Conservation (phyloP, 306 rosid genomes). For the peach (Prunus persica) region Prunus_persica_NCBIv2 NC_034014.1:28268501-28269000, state of each 20-base stretch:
- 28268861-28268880: conserved; percentile 38
- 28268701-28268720: conserved; percentile 58
- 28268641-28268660: conserved; percentile 65
- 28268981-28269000: neutral
- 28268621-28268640: conserved; percentile 83
- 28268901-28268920: conserved; percentile 77
- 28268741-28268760: conserved; percentile 64
- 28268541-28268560: conserved; percentile 66
- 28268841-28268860: conserved; percentile 43
- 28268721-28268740: conserved; percentile 76
- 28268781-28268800: conserved; percentile 40
- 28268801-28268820: conserved; percentile 72
- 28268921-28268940: conserved; percentile 64
- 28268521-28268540: conserved; percentile 63
- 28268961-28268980: neutral
- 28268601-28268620: conserved; percentile 63
- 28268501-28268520: conserved; percentile 34
- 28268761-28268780: conserved; percentile 80
- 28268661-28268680: conserved; percentile 67
- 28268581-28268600: conserved; percentile 87
- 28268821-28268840: conserved; percentile 66
- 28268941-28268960: conserved; percentile 24
- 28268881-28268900: conserved; percentile 48
- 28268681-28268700: conserved; percentile 77
- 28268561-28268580: conserved; percentile 72